These are phyloP conservation scores for Aspergillus funiculosus DNA, from an alignment of 495 filamentous ascomycete species.

Conservation along the genomic window DNA sequence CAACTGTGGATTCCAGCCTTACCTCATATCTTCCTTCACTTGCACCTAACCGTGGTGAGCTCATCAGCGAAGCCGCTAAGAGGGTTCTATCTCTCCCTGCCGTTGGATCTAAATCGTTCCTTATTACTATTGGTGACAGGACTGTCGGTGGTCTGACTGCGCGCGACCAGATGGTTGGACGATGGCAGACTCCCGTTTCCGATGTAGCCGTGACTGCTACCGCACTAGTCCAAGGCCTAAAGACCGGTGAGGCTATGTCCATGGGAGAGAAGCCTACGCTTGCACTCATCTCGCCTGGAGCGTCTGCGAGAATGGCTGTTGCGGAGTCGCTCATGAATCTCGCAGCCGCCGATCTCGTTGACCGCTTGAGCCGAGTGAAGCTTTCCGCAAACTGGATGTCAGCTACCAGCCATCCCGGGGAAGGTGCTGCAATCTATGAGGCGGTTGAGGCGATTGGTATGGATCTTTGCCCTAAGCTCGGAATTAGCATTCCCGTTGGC, in stretches of 20 bases:
- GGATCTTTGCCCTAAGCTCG: slow-evolving; percentile 76
- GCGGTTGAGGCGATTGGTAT: slow-evolving; percentile 89
- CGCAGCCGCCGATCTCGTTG: slow-evolving; percentile 76
- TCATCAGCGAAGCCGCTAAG: slow-evolving; percentile 69
- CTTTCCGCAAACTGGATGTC: slow-evolving; percentile 99
- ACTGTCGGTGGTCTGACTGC: slow-evolving; percentile 84
- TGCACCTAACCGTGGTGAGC: slow-evolving; percentile 46
- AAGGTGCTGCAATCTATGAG: slow-evolving; percentile 90
- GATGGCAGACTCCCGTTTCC: slow-evolving; percentile 92
- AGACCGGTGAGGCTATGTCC: slow-evolving; percentile 89
- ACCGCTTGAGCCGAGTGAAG: slow-evolving; percentile 68
- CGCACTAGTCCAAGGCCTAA: slow-evolving; percentile 62
- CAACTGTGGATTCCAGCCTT: slow-evolving; percentile 65
- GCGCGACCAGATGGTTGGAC: slow-evolving; percentile 92
- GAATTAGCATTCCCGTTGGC: slow-evolving; percentile 88
- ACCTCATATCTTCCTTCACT: slow-evolving; percentile 57
- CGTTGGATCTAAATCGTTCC: slow-evolving; percentile 91
- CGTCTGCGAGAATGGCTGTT: slow-evolving; percentile 96
- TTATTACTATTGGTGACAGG: slow-evolving; percentile 93
- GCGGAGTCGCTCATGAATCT: slow-evolving; percentile 91
- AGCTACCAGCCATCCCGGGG: slow-evolving; percentile 84
- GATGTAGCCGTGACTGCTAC: slow-evolving; percentile 90
- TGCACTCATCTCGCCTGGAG: slow-evolving; percentile 83
- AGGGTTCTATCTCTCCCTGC: slow-evolving; percentile 78
- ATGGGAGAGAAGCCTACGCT: slow-evolving; percentile 93